phyloP scores from a whole-genome alignment of 225 moss, liverwort and hornwort genomes.

The Marchantia polymorpha region DNA sequence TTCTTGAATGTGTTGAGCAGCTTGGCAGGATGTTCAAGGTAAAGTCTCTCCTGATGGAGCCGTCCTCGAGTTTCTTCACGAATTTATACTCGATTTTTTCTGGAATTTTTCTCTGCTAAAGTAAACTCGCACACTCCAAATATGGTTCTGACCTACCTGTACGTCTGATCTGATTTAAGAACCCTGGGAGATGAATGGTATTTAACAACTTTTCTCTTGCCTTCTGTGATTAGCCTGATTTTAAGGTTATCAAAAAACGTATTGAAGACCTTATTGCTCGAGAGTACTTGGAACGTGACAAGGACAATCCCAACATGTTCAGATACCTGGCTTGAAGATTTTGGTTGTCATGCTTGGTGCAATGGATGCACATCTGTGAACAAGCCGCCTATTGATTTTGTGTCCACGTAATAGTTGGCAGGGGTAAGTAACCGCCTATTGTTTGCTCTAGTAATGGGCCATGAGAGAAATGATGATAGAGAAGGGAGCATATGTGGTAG shows the following conservation, averaged over 20 bases:
- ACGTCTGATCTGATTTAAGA: not conserved
- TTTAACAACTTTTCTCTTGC: not conserved
- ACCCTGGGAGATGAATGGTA: not conserved
- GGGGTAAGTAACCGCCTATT: slow-evolving; percentile 36
- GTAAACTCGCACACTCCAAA: not conserved
- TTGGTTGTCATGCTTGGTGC: slow-evolving; percentile 21
- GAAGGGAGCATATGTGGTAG: slow-evolving; percentile 25
- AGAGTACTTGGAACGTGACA: slow-evolving; percentile 96
- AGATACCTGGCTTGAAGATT: slow-evolving; percentile 77
- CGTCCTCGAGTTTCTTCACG: too few species aligned
- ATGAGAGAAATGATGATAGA: slow-evolving; percentile 27
- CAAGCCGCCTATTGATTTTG: slow-evolving; percentile 32
- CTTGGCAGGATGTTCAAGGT: slow-evolving; percentile 99
- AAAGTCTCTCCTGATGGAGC: not conserved
- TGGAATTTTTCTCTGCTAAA: too few species aligned
- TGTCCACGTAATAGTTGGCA: slow-evolving; percentile 40
- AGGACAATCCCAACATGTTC: slow-evolving; percentile 97
- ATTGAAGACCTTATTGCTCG: slow-evolving; percentile 98
- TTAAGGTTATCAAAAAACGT: slow-evolving; percentile 99
- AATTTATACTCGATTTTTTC: too few species aligned
- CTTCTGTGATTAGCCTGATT: slow-evolving; percentile 69
- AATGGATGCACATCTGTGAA: slow-evolving; percentile 26
- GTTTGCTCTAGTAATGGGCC: slow-evolving; percentile 41
- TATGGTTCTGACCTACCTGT: not conserved
- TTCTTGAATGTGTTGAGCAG: slow-evolving; percentile 95